A percentile compares a stretch with the other conserved stretches of the same genome.
Conservation (phyloP, 176 grass and related monocot species). For the Neostapfia colusana region DNA sequence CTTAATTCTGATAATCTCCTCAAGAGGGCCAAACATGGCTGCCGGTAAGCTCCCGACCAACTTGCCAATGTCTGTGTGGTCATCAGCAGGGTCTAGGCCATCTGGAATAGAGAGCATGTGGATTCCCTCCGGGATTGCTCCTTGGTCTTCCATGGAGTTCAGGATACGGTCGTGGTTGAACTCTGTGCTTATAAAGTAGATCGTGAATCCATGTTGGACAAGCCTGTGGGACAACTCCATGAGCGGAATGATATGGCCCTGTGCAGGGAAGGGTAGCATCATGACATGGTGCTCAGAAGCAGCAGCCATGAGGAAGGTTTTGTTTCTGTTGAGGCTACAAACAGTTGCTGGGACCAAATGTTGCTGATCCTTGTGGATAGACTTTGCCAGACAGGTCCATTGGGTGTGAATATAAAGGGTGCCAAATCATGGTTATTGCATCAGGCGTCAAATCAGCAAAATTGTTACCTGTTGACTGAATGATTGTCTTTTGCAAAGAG, state of each 20-base stretch:
- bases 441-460: conserved; percentile 2
- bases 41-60: conserved; percentile 8
- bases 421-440: conserved; percentile 7
- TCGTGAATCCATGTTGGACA: conserved; percentile 41
- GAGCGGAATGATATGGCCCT: conserved; percentile 71
- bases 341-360: conserved; percentile 7
- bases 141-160: conserved; percentile 39
- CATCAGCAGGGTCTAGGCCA: conserved; percentile 52
- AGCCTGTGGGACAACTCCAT: conserved; percentile 62
- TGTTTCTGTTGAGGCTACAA: conserved; percentile 9
- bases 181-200: conserved; percentile 62
- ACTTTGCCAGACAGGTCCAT: no score
- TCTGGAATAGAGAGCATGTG: conserved; percentile 59
- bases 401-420: conserved; percentile 19
- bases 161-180: conserved; percentile 58
- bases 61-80: conserved; percentile 40
- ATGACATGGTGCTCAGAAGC: conserved; percentile 45
- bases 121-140: conserved; percentile 35
- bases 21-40: conserved; percentile 38
- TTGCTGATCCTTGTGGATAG: not conserved
- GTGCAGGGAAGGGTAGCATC: conserved; percentile 55
- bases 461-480: conserved; percentile 18
- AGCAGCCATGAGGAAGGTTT: conserved; percentile 27
- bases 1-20: conserved; percentile 34
- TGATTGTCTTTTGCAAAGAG: not conserved